phyloP scores from a whole-genome alignment of 2,329 filamentous ascomycete species.

The Penicillium sp. region DNA sequence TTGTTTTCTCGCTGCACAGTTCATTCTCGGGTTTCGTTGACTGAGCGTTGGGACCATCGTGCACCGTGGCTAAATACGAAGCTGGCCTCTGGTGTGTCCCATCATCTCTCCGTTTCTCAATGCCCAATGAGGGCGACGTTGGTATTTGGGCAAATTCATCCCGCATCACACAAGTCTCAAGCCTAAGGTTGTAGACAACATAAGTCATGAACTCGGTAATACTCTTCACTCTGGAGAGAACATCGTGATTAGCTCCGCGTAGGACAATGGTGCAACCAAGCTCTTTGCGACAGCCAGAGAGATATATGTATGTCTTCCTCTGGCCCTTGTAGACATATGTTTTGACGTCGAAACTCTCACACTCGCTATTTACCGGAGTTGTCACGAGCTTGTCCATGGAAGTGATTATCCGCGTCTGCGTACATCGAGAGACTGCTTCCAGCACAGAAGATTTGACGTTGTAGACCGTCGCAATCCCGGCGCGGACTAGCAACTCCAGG shows the following conservation, averaged over 20 bases:
- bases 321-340: conserved; percentile 85
- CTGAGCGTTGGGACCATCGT: conserved; percentile 12
- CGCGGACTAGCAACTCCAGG: conserved; percentile 83
- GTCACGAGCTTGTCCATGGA: conserved; percentile 92
- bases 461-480: conserved; percentile 89
- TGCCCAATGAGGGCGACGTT: conserved; percentile 58
- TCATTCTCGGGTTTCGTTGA: conserved; percentile 24
- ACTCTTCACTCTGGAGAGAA: conserved; percentile 79
- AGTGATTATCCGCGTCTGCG: conserved; percentile 89
- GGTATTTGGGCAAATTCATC: conserved; percentile 91
- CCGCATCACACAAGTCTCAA: conserved; percentile 91
- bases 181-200: conserved; percentile 94
- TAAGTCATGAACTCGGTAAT: conserved; percentile 99
- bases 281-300: conserved; percentile 87
- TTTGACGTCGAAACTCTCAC: conserved; percentile 89
- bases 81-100: conserved; percentile 13
- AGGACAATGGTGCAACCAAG: conserved; percentile 94
- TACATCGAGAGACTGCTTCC: conserved; percentile 90
- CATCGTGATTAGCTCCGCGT: conserved; percentile 74
- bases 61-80: conserved; percentile 9
- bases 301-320: conserved; percentile 94
- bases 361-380: conserved; percentile 74
- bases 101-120: conserved; percentile 23
- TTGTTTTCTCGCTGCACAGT: conserved; percentile 23
- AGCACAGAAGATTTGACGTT: conserved; percentile 97